Base-by-base conservation (phyloP, 768 basidiomycete species). In the Pisolithus tinctorius region DNA sequence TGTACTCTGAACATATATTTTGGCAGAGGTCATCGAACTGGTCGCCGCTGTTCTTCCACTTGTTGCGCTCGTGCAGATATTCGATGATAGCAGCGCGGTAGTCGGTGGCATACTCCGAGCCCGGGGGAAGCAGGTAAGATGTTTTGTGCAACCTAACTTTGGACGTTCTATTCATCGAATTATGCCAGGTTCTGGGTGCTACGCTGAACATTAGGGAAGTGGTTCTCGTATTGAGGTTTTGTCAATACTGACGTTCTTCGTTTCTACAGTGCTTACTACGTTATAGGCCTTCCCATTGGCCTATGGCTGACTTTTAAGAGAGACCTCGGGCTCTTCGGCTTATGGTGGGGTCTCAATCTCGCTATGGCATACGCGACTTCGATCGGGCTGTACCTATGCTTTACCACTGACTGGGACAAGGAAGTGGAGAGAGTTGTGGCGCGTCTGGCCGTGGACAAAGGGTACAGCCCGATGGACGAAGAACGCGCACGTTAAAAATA, bases 311-410 rank as follows among this genome's bases (percentile, higher is more conserved):
- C 87, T 1, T 92, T 93, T 71, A 70, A 72, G 52, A 66, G 62
- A 6, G 63, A 76, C 45, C 74, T 83, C 66, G 78, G 76, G 2
- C 73, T 96, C 25, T 73, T 77, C 30, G 93, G 93, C 0, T 72
- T 96, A 5, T 96, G 93, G 93, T 74, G 85, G 46, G 93, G 93
- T 16, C 71, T 94, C n/a, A 86, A 85, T 0, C 61, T 83, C 11
- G 64, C 65, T 11, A 63, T 63, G 45, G 73, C 48, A 71, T 86
- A 81, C 60, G 75, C 73, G 47, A 69, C 82, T 0, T 63, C 74
- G 6, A 60, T 80, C 9, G 80, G 80, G 3, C 74, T 77, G 1
- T 74, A 72, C 58, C 58, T 89, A 6, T 81, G 74, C 51, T 8
- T 86, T 8, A 60, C 68, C 38, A 79, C 86, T 6, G 79, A 92